Evolutionary conservation across 768 basidiomycete species (phyloP).

Genomic region (Bullera alba): DNA sequence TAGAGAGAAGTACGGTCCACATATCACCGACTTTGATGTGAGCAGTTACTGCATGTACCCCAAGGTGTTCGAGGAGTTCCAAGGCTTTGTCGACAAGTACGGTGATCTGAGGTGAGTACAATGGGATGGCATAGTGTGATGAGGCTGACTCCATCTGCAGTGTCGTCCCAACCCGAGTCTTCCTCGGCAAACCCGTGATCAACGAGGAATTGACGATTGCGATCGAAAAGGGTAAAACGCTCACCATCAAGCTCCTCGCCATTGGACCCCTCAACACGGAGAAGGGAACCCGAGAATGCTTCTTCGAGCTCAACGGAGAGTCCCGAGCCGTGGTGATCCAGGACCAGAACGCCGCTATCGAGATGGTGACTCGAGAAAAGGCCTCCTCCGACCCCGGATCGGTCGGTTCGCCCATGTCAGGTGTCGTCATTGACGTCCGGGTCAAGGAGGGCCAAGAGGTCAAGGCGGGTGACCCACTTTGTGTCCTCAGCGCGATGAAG

Average conservation of each 20-base stretch:
- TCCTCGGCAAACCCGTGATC: conserved; percentile 81
- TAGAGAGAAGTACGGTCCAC: conserved; percentile 87
- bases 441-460: conserved; percentile 97
- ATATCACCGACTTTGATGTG: conserved; percentile 88
- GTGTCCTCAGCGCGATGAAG: conserved; percentile 97
- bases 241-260: conserved; percentile 93
- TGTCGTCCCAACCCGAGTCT: conserved; percentile 92
- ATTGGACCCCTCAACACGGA: conserved; percentile 87
- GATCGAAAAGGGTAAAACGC: conserved; percentile 77
- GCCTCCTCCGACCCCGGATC: conserved; percentile 88
- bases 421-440: conserved; percentile 94
- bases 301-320: conserved; percentile 98
- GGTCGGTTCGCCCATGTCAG: conserved; percentile 90
- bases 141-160: conserved; percentile 51
- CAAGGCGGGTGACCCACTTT: conserved; percentile 94
- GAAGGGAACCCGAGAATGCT: conserved; percentile 87
- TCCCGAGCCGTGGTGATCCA: conserved; percentile 91
- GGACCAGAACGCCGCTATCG: conserved; percentile 94
- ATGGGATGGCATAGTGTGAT: too few species aligned
- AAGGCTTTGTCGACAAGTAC: conserved; percentile 88
- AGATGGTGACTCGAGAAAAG: conserved; percentile 89
- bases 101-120: conserved; percentile 75
- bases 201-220: conserved; percentile 96
- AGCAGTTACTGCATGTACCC: conserved; percentile 97
- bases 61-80: conserved; percentile 96